Evolutionary conservation across 257 asterid genomes (phyloP), one percentile per base, ranked within the genome.

Genomic region (Ehretia macrophylla): DNA sequence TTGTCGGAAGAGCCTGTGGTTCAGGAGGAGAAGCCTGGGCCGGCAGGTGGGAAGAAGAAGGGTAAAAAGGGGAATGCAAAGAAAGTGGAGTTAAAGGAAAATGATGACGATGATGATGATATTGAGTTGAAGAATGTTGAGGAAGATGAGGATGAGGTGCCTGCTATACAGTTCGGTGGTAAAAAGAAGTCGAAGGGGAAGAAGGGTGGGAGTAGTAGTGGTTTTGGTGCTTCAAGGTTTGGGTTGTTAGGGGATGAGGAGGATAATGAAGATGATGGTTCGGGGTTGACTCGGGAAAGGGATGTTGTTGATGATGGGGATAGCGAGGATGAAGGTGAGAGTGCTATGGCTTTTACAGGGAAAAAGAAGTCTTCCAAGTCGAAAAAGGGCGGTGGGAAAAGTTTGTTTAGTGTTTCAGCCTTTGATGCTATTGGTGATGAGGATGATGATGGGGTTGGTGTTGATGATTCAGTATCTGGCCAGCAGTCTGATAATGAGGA

Each of bases 101-200:
- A 73, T 18, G 85, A 83, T 48, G 66, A 68, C 10, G 85, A 71
- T 1, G 85, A 72, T 45, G 81, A 59, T 21, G 55, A 51, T 14
- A 66, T 64, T 42, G 80, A 19, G 58, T 71, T 55, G 13, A 76
- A 54, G 69, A 39, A 56, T 53, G 91, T 51, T 0, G 84, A 77
- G 12, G 79, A 69, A 18, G 85, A 76, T 35, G 90, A 78, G 17
- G 83, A 84, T 1, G 81, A 76, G 61, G 81, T 68, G 18, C 69
- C 72, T 0, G 67, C 35, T 18, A 14, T 73, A 8, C 76, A 68
- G 32, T 81, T 85, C 70, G 58, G 70, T 16, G 91, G 86, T 49
- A 91, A 84, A 65, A 85, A 85, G 81, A 84, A 78, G 73, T 45
- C 77, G 0, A 91, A 84, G 77, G 85, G 80, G 59, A 86, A 83